phyloP scores from a whole-genome alignment of 768 basidiomycete species.

The Tulasnella sp. region DNA sequence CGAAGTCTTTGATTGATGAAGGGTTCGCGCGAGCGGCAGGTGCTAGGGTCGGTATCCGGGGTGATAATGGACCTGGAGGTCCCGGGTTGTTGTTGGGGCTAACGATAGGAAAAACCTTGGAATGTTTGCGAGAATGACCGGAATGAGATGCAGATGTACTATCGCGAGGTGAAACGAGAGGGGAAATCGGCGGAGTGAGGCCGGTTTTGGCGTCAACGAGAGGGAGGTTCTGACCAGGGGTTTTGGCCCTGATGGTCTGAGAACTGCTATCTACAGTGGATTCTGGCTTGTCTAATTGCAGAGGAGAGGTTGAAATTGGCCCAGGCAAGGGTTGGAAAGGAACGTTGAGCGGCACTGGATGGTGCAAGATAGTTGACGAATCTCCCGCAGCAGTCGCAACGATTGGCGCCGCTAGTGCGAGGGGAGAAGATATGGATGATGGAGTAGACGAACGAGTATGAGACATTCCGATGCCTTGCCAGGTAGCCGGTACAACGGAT shows the following conservation, averaged over 20 bases:
- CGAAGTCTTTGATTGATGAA: slow-evolving; percentile 97
- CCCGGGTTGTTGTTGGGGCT: slow-evolving; percentile 45
- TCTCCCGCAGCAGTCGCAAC: slow-evolving; percentile 51
- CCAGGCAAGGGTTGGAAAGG: background rate
- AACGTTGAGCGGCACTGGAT: slow-evolving; percentile 35
- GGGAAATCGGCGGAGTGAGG: slow-evolving; percentile 72
- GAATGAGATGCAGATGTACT: slow-evolving; percentile 44
- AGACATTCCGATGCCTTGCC: slow-evolving; percentile 38
- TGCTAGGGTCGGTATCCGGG: slow-evolving; percentile 73
- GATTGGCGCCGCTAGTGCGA: slow-evolving; percentile 81
- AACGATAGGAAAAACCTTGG: slow-evolving; percentile 60
- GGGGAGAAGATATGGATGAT: slow-evolving; percentile 81
- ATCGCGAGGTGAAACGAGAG: slow-evolving; percentile 55
- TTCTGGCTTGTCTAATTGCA: slow-evolving; percentile 21
- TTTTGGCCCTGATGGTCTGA: slow-evolving; percentile 57
- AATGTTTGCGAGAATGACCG: slow-evolving; percentile 49
- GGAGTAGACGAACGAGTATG: slow-evolving; percentile 69
- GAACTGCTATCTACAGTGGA: slow-evolving; percentile 33
- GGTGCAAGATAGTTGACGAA: slow-evolving; percentile 41
- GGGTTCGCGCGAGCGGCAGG: slow-evolving; percentile 68
- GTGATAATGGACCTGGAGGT: slow-evolving; percentile 64
- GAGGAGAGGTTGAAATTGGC: slow-evolving; percentile 13
- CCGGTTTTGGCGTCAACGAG: slow-evolving; percentile 52
- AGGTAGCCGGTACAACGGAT: slow-evolving; percentile 28
- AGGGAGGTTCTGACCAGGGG: slow-evolving; percentile 58